Evolutionary conservation across 1,284 basidiomycete species (phyloP).

Genomic region (Heterobasidion parviporum): DNA sequence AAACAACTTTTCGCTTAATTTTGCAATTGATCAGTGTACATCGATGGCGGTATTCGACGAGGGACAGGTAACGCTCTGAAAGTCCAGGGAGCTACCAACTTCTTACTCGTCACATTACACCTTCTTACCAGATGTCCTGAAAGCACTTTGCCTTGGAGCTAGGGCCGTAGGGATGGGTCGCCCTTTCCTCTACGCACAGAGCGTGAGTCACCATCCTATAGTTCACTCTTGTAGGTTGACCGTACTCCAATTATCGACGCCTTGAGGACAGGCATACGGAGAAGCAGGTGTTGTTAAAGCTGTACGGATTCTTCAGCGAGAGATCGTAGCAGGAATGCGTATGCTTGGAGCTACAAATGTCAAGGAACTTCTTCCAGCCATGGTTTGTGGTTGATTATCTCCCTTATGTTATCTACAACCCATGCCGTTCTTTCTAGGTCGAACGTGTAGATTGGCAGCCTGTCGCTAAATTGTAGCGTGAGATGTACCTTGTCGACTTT

Average conservation of each 20-base stretch:
- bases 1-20: slow-evolving; percentile 1
- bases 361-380: slow-evolving; percentile 67
- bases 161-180: slow-evolving; percentile 86
- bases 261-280: slow-evolving; percentile 67
- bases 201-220: slow-evolving; percentile 35
- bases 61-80: slow-evolving; percentile 55
- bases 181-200: slow-evolving; percentile 87
- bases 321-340: slow-evolving; percentile 77
- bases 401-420: neutral
- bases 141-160: slow-evolving; percentile 88
- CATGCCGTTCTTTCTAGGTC: slow-evolving; percentile 26
- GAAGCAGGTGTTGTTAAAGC: slow-evolving; percentile 74
- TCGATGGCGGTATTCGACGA: slow-evolving; percentile 82
- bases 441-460: slow-evolving; percentile 66
- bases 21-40: slow-evolving; percentile 51
- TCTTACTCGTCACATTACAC: neutral
- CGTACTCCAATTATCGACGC: neutral
- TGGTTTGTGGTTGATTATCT: slow-evolving; percentile 40
- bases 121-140: slow-evolving; percentile 60
- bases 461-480: slow-evolving; percentile 30
- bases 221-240: neutral
- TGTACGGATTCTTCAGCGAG: slow-evolving; percentile 67
- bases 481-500: too few relatives aligned
- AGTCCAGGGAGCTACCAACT: too few relatives aligned
- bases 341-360: slow-evolving; percentile 71